phyloP scores from a whole-genome alignment of 306 rosid genomes.

The Prunus padus region DNA sequence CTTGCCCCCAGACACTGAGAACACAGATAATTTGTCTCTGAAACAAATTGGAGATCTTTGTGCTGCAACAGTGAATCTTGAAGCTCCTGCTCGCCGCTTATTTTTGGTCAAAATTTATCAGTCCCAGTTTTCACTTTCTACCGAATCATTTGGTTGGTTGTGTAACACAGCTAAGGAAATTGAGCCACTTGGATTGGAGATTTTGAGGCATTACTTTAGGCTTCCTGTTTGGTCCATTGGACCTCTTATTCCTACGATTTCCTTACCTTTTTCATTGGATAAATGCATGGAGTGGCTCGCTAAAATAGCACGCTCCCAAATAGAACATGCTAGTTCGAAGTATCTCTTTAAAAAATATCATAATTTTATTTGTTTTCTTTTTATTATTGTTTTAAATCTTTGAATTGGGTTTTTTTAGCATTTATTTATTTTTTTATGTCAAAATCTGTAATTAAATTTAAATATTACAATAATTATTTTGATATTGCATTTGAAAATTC shows the following conservation, averaged over 20 bases:
- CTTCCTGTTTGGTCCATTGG: not conserved
- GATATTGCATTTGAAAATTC: too few species aligned
- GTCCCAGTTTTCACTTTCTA: not conserved
- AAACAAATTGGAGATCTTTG: conserved; percentile 18
- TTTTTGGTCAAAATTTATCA: not conserved
- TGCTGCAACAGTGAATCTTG: conserved; percentile 45
- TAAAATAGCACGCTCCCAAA: too few species aligned
- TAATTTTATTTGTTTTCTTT: too few species aligned
- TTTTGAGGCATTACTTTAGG: not conserved
- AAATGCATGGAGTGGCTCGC: too few species aligned
- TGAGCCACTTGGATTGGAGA: not conserved
- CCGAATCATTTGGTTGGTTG: not conserved
- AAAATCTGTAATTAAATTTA: too few species aligned
- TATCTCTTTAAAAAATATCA: too few species aligned
- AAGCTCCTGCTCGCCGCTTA: conserved; percentile 41
- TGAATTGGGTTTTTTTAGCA: too few species aligned
- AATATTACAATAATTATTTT: too few species aligned
- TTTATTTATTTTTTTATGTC: too few species aligned
- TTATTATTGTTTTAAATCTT: too few species aligned
- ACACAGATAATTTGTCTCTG: conserved; percentile 54
- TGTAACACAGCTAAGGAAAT: not conserved
- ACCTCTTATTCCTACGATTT: not conserved
- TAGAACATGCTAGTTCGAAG: too few species aligned
- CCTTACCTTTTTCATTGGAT: too few species aligned
- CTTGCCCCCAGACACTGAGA: conserved; percentile 58